Conservation (phyloP, 2,329 filamentous ascomycete genomes). For the Cercospora nicotianae region DNA sequence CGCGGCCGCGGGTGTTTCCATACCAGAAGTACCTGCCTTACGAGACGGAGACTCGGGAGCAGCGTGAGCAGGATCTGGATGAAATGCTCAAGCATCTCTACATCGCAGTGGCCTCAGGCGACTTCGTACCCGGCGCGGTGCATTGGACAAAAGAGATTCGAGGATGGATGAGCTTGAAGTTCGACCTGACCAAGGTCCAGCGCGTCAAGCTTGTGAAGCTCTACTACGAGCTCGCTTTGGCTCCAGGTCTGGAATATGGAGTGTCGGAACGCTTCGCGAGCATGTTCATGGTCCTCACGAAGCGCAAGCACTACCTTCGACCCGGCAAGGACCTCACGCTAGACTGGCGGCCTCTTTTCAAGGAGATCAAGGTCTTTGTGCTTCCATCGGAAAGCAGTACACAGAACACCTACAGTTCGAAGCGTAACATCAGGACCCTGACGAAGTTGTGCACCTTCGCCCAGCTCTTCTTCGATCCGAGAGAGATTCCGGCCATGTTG, state of each 20-base stretch:
- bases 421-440: conserved; percentile 69
- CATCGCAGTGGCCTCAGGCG: conserved; percentile 84
- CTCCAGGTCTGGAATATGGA: conserved; percentile 79
- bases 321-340: conserved; percentile 85
- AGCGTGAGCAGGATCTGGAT: conserved; percentile 75
- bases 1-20: conserved; percentile 80
- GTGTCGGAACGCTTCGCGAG: conserved; percentile 88
- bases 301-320: conserved; percentile 95
- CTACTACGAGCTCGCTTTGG: conserved; percentile 90
- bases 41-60: conserved; percentile 73
- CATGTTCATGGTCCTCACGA: conserved; percentile 95
- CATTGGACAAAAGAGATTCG: conserved; percentile 97
- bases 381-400: conserved; percentile 77
- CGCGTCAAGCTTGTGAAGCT: conserved; percentile 81
- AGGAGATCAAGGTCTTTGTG: conserved; percentile 87
- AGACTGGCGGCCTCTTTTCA: conserved; percentile 91
- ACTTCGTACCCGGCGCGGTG: conserved; percentile 88
- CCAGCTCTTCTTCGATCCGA: conserved; percentile 88
- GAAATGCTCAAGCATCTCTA: conserved; percentile 94
- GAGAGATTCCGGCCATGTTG: conserved; percentile 72
- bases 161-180: conserved; percentile 94
- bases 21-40: conserved; percentile 93
- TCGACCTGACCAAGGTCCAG: conserved; percentile 85
- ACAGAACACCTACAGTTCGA: conserved; percentile 55
- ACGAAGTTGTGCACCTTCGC: conserved; percentile 88